Conservation (phyloP, 352 stramenopile genomes). For the Pythium oligandrum region DNA sequence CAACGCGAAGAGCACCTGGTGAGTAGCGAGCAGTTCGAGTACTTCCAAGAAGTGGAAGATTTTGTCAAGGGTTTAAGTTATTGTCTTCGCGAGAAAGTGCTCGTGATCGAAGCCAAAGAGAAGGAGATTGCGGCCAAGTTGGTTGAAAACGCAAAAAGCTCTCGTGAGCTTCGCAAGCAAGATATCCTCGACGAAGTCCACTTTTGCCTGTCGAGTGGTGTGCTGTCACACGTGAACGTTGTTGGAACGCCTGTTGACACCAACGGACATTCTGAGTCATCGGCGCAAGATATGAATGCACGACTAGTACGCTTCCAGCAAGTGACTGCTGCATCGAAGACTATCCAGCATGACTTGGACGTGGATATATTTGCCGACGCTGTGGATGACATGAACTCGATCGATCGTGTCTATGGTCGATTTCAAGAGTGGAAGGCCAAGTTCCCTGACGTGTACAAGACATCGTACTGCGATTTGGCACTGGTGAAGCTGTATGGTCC, state of each 20-base stretch:
- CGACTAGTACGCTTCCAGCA: constrained; percentile 8
- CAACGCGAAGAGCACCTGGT: constrained; percentile 46
- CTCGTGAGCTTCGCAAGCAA: constrained; percentile 2
- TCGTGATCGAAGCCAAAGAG: constrained; percentile 43
- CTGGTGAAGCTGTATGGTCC: constrained; percentile 54
- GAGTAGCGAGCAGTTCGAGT: constrained; percentile 70
- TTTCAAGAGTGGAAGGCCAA: constrained; percentile 73
- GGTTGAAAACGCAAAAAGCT: constrained; percentile 1
- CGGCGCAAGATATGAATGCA: not conserved
- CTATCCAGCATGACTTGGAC: not conserved
- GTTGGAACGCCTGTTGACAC: not conserved
- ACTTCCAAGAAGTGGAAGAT: constrained; percentile 72
- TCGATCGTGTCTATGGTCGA: constrained; percentile 46
- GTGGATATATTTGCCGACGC: constrained; percentile 49
- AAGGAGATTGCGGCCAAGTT: constrained; percentile 22
- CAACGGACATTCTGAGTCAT: not conserved
- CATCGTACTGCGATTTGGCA: constrained; percentile 53
- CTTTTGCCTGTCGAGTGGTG: not conserved
- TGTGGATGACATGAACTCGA: constrained; percentile 64
- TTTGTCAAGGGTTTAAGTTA: constrained; percentile 72
- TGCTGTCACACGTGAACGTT: constrained; percentile 10
- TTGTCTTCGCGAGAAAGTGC: constrained; percentile 64
- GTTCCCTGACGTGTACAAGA: constrained; percentile 68
- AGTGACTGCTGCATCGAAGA: not conserved
- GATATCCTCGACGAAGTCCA: constrained; percentile 20